These are phyloP conservation scores for Seminavis robusta DNA, from an alignment of 108 stramenopile genomes.

Conservation along the genomic window DNA sequence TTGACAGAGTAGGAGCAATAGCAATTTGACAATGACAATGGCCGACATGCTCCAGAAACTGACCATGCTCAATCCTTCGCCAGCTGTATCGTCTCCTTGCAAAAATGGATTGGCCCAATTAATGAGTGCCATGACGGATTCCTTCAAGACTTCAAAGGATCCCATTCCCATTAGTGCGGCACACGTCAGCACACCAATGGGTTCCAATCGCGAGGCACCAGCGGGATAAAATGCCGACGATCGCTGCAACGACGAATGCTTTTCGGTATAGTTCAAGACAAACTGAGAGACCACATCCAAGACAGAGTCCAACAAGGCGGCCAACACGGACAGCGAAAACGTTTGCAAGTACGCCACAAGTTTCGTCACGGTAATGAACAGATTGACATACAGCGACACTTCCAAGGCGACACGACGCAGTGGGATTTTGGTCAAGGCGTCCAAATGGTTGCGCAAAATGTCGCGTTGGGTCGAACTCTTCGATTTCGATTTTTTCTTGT, in stretches of 20 bases:
- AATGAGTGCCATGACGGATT: slow-evolving; percentile 37
- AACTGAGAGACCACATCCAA: slow-evolving; percentile 89
- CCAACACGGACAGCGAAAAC: slow-evolving; percentile 80
- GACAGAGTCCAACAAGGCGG: slow-evolving; percentile 84
- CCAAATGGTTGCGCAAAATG: too few species aligned
- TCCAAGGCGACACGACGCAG: slow-evolving; percentile 70
- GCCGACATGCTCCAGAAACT: slow-evolving; percentile 62
- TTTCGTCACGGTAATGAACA: slow-evolving; percentile 79
- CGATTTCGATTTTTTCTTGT: too few species aligned
- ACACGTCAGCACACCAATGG: slow-evolving; percentile 89
- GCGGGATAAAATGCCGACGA: slow-evolving; percentile 86
- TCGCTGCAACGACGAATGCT: slow-evolving; percentile 61
- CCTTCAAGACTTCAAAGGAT: slow-evolving; percentile 84
- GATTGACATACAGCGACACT: slow-evolving; percentile 74
- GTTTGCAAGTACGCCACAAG: slow-evolving; percentile 72
- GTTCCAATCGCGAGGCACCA: slow-evolving; percentile 88
- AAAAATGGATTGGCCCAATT: slow-evolving; percentile 3
- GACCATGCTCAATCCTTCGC: slow-evolving; percentile 22
- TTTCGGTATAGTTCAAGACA: slow-evolving; percentile 82
- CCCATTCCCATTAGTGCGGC: slow-evolving; percentile 95
- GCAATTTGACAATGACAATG: slow-evolving; percentile 81
- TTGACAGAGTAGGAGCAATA: slow-evolving; percentile 56
- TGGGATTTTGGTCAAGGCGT: too few species aligned
- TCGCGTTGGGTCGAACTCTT: too few species aligned
- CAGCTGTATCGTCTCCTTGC: slow-evolving; percentile 15